These are phyloP conservation scores for Hypomontagnella monticulosa DNA, from an alignment of 495 filamentous ascomycete genomes.

Conservation along the genomic window DNA sequence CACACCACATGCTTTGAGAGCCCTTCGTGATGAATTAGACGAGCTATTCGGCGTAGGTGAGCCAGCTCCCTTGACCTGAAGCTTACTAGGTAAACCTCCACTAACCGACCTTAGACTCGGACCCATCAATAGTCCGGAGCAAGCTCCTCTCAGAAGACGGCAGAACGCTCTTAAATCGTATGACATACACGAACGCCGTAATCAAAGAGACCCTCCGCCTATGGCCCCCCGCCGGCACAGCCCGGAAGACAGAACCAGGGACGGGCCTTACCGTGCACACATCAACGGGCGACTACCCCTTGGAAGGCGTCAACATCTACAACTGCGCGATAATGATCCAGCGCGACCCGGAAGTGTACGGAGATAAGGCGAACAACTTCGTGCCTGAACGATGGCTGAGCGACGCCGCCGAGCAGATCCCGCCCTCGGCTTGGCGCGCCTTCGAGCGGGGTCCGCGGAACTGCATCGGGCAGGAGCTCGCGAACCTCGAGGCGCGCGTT, in stretches of 20 bases:
- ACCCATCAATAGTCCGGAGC: neutral
- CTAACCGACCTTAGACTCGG: slow-evolving; percentile 22
- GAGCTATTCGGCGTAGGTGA: slow-evolving; percentile 46
- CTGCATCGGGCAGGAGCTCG: slow-evolving; percentile 68
- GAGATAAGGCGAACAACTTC: slow-evolving; percentile 65
- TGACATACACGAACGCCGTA: slow-evolving; percentile 51
- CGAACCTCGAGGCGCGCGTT: slow-evolving; percentile 52
- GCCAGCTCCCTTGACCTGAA: slow-evolving; percentile 5
- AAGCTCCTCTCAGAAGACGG: slow-evolving; percentile 26
- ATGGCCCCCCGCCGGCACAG: slow-evolving; percentile 53
- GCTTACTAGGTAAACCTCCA: neutral
- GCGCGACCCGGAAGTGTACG: slow-evolving; percentile 65
- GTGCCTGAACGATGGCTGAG: slow-evolving; percentile 67
- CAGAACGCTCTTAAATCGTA: slow-evolving; percentile 50
- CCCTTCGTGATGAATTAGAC: slow-evolving; percentile 59
- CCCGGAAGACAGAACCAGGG: slow-evolving; percentile 48
- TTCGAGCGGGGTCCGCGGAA: slow-evolving; percentile 65
- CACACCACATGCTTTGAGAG: slow-evolving; percentile 51
- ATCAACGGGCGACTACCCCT: slow-evolving; percentile 52
- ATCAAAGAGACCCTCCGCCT: slow-evolving; percentile 58
- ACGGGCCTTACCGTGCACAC: slow-evolving; percentile 39
- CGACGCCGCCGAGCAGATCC: slow-evolving; percentile 28
- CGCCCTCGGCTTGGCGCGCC: slow-evolving; percentile 56
- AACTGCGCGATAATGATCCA: slow-evolving; percentile 63
- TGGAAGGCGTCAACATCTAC: slow-evolving; percentile 65